These are phyloP conservation scores for Urostyla sp. DNA, from an alignment of 73 alveolate genomes.

Conservation along the genomic window DNA sequence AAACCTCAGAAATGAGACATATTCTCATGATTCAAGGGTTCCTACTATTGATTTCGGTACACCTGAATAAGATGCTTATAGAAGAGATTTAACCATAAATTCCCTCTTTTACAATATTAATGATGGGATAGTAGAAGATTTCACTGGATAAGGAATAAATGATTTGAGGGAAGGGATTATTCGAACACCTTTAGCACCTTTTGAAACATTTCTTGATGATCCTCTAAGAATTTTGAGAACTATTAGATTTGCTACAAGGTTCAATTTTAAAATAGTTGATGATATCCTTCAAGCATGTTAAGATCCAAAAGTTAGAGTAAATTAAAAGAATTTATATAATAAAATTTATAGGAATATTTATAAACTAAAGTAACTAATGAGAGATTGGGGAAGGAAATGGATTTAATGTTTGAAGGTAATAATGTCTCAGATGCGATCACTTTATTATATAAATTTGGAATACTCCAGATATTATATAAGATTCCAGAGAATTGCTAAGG, in stretches of 20 bases:
- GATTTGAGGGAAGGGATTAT: conserved; percentile 94
- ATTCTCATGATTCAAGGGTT: conserved; percentile 92
- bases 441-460: conserved; percentile 71
- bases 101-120: conserved; percentile 96
- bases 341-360: conserved; percentile 51
- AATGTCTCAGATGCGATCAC: conserved; percentile 75
- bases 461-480: conserved; percentile 74
- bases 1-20: conserved; percentile 93
- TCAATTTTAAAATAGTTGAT: conserved; percentile 82
- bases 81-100: conserved; percentile 98
- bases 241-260: conserved; percentile 97
- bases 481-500: conserved; percentile 62
- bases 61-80: conserved; percentile 96
- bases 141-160: conserved; percentile 86
- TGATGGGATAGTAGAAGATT: conserved; percentile 92
- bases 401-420: conserved; percentile 80
- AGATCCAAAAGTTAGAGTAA: conserved; percentile 67
- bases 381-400: conserved; percentile 93
- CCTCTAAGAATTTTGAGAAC: conserved; percentile 98
- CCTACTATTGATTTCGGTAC: conserved; percentile 96
- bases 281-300: conserved; percentile 85
- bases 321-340: background rate
- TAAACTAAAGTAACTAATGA: conserved; percentile 83
- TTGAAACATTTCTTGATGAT: conserved; percentile 95
- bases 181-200: conserved; percentile 96